Base-by-base conservation (phyloP, 192 early-diverging fungal species). In the Allomyces javanicus region DNA sequence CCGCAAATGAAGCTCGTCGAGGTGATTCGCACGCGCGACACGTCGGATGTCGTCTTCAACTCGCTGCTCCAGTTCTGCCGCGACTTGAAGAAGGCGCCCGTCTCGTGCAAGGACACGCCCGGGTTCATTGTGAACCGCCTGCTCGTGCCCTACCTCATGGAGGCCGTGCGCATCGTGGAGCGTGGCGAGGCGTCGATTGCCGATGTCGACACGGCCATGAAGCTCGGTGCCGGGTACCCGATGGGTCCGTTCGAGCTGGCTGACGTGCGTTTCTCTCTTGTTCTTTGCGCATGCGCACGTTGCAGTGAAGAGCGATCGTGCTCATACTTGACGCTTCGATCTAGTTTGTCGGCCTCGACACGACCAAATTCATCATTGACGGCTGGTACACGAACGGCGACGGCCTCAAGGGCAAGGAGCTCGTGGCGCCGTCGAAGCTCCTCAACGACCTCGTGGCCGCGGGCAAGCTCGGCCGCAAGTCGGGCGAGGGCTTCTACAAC, bases 1-100 rank as follows among this genome's bases (percentile, higher is more conserved):
- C 88, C 94, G 33, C 88, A 91, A 74, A 97, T 97, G 94, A 93
- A 94, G 77, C 77, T 97, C 25, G 94, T 97, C 12, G 94, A 97
- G 78, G 86, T 97, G 11, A 86, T 95, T 68, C 79, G 84, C 62
- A 90, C 88, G 1, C 73, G 75, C 10, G 74, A 83, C 24, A 82
- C 85, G 11, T 72, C 73, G 25, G 75, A 85, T 43, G 71, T 77
- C 10, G 83, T 81, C 0, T 88, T 87, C 61, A 79, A 87, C 21
- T 64, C 75, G 11, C 81, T 94, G 26, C 66, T 83, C 43, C 80
- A 73, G 24, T 86, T 93, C 70, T 81, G 84, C 66, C 84, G 78
- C 64, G 79, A 76, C 23, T 84, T 97, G 67, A 84, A 85, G 58
- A 97, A 97, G 75, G 77, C 87, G 25, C 88, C 92, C 63, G 93